Conservation (phyloP, 139 green algal species). For the Chlorella sp. region DNA sequence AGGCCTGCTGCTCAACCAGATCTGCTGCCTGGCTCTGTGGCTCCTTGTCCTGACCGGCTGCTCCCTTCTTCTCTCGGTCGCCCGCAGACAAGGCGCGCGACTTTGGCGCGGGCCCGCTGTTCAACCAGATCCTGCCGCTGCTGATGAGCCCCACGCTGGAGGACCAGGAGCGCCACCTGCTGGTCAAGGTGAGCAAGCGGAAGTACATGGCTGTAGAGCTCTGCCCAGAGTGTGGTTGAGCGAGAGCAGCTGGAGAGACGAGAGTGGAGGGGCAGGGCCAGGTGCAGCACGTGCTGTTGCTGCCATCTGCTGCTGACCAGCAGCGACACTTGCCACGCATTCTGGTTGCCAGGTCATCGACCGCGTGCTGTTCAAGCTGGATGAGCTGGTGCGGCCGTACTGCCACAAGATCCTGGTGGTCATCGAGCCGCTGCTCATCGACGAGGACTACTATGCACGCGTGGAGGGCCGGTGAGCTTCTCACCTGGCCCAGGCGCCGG, state of each 20-base stretch:
- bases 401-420: constrained; percentile 99
- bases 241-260: no score
- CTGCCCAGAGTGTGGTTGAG: no score
- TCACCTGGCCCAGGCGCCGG: no score
- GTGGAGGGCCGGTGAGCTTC: constrained; percentile 28
- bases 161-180: constrained; percentile 98
- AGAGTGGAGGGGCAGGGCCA: no score
- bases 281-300: no score
- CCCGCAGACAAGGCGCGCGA: constrained; percentile 93
- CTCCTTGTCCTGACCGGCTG: background rate
- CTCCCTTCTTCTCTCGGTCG: no score
- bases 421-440: constrained; percentile 99
- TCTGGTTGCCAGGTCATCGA: constrained; percentile 88
- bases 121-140: constrained; percentile 99
- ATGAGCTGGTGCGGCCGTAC: constrained; percentile 97
- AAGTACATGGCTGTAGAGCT: no score
- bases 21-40: no score
- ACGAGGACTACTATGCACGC: constrained; percentile 99
- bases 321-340: no score
- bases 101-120: constrained; percentile 95
- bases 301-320: no score
- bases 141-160: constrained; percentile 99
- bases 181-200: constrained; percentile 96
- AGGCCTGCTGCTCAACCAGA: constrained; percentile 80
- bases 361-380: constrained; percentile 97